Base-by-base conservation (phyloP, 345 rosid genomes). In the Citrus sp. region DNA sequence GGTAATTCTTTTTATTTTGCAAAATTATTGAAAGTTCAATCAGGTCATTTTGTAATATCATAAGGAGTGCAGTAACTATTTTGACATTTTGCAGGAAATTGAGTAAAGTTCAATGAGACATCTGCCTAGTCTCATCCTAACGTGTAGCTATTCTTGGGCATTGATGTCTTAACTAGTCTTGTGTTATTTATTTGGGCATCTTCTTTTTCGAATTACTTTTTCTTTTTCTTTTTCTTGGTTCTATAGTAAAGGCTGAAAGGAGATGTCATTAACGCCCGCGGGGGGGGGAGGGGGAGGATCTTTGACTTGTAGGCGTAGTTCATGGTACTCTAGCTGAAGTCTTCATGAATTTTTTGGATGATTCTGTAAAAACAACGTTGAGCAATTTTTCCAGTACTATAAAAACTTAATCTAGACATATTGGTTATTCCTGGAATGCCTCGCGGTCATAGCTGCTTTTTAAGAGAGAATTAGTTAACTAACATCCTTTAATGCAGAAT, bases 401-500 rank as follows among this genome's bases (percentile, higher is more conserved):
- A 18, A 25, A 49, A 49, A 42, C 21, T n/a, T 12, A 70, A 7
- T 32, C 27, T 7, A 2, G 30, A 5, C 2, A 5, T 24, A 4
- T 38, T 70, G 25, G 32, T 46, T 46, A 10, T 10, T 42, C 14
- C 51, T 42, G n/a, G 56, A 74, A 59, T 2, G 30, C 18, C 70
- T 27, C 12, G 32, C 28, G 2, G 19, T 28, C 61, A 16, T 75
- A 64, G 25, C 35, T 76, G 72, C 46, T 40, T 64, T 19, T 49
- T 67, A 19, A 40, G 37, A 46, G 38, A 19, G 40, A 56, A 67
- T 46, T 67, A 32, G 68, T 62, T 51, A 58, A 61, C 34, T 73
- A 70, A 49, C 32, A 6, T 69, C 80, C 34, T 5, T 54, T 34
- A 75, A 70, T 82, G 80, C 88, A 95, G 97, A 85, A 78, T 92